Evolutionary conservation across 202 grass and related monocot genomes (phyloP).

Genomic region (Panicum virgatum): DNA sequence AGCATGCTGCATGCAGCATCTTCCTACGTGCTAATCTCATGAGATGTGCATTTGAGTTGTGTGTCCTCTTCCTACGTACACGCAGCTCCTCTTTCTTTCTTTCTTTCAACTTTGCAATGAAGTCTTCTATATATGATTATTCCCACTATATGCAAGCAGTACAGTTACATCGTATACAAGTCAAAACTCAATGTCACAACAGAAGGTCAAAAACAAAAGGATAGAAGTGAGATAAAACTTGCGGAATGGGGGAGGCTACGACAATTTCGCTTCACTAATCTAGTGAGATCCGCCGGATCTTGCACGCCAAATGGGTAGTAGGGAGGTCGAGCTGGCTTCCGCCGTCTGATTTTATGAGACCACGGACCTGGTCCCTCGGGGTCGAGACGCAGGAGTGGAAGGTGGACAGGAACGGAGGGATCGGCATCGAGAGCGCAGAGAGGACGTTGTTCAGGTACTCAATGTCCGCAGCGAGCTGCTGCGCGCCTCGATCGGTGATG

Average conservation of each 20-base stretch:
- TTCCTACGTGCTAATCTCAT: background rate
- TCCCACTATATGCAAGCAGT: constrained; percentile 12
- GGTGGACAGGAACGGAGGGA: constrained; percentile 77
- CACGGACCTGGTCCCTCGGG: constrained; percentile 73
- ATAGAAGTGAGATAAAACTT: background rate
- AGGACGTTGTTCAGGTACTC: constrained; percentile 96
- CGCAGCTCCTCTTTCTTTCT: background rate
- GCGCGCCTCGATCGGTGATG: constrained; percentile 77
- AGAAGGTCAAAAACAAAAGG: background rate
- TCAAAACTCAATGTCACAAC: constrained; percentile 4
- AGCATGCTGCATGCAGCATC: background rate
- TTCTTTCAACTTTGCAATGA: background rate
- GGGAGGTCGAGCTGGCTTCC: constrained; percentile 76
- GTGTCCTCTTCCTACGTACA: background rate
- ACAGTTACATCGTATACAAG: constrained; percentile 25
- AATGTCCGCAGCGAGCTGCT: constrained; percentile 85
- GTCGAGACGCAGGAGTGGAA: constrained; percentile 75
- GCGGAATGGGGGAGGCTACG: background rate
- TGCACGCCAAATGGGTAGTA: constrained; percentile 83
- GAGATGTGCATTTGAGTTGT: background rate
- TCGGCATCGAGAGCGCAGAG: constrained; percentile 81
- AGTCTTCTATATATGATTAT: background rate
- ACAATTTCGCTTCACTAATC: constrained; percentile 38
- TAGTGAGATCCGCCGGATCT: constrained; percentile 82
- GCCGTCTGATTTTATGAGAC: constrained; percentile 61